phyloP scores from a whole-genome alignment of 176 grass and related monocot species.

The Zea luxurians region DNA sequence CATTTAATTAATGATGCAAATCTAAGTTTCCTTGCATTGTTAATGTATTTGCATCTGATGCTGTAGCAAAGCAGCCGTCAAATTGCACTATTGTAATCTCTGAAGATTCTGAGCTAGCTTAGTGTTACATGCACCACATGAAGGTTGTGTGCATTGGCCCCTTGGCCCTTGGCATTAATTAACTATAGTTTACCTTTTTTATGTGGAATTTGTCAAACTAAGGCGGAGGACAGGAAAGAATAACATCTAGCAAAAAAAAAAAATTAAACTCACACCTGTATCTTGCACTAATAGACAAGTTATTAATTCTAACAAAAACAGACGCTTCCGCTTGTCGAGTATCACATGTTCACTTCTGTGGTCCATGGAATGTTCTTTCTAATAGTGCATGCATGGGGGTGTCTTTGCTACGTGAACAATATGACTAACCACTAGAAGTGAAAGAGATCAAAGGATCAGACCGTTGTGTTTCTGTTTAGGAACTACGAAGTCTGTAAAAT shows the following conservation, averaged over 20 bases:
- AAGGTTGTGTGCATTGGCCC: constrained; percentile 29
- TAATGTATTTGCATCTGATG: constrained; percentile 52
- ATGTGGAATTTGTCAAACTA: constrained; percentile 40
- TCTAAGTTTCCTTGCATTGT: constrained; percentile 16
- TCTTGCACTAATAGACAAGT: constrained; percentile 18
- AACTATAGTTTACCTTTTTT: constrained; percentile 12
- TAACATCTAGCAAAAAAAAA: constrained; percentile 19
- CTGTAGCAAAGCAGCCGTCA: constrained; percentile 45
- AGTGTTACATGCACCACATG: constrained; percentile 43
- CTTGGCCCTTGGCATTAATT: constrained; percentile 19
- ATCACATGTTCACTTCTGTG: constrained; percentile 17
- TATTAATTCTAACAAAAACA: constrained; percentile 21
- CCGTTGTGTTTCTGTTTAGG: neutral
- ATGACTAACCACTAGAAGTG: neutral
- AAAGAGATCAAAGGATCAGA: constrained; percentile 34
- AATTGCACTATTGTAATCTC: constrained; percentile 39
- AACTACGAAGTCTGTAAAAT: neutral
- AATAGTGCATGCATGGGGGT: neutral
- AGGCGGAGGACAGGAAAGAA: constrained; percentile 30
- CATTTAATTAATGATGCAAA: constrained; percentile 13
- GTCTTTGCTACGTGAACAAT: constrained; percentile 5
- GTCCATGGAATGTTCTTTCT: constrained; percentile 10
- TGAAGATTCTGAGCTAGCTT: constrained; percentile 39
- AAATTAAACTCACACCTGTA: neutral
- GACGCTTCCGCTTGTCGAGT: constrained; percentile 28